A percentile compares a stretch with the other conserved stretches of the same genome.
Conservation (phyloP, 305 asterid genomes). For the Fraxinus platypoda region DNA sequence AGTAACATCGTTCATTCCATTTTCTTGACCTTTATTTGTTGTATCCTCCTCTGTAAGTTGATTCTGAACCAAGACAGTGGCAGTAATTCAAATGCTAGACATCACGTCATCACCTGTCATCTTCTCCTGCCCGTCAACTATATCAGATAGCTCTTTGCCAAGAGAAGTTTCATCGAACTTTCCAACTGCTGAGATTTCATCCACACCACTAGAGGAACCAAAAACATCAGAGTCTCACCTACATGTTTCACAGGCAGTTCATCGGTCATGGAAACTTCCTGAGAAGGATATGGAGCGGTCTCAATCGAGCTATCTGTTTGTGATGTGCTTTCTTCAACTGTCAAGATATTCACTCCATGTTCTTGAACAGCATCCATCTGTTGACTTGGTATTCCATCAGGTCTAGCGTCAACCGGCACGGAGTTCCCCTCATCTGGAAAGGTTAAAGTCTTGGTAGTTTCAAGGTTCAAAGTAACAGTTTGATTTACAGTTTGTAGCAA, state of each 20-base stretch:
- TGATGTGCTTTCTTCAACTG: neutral
- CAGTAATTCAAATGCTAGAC: neutral
- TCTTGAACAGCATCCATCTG: slow-evolving; percentile 16
- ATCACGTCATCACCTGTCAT: neutral
- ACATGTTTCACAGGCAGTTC: neutral
- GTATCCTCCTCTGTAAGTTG: neutral
- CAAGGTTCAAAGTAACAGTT: neutral
- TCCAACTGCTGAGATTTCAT: neutral
- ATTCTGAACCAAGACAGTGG: neutral
- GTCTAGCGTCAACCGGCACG: slow-evolving; percentile 12
- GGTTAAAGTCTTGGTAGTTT: neutral
- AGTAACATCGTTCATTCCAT: neutral
- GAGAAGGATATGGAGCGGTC: neutral
- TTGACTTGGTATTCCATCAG: slow-evolving; percentile 15
- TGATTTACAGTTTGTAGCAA: slow-evolving; percentile 10
- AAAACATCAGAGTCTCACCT: neutral
- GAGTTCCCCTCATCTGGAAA: neutral
- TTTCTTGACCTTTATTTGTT: neutral
- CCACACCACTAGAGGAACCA: neutral
- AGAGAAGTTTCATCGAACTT: neutral
- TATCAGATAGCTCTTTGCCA: neutral
- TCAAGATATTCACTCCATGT: slow-evolving; percentile 10
- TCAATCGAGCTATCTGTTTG: neutral
- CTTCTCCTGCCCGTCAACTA: neutral
- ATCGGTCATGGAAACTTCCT: neutral